These are phyloP conservation scores for Tagetes erecta DNA, from an alignment of 129 eudicot species.

Conservation along the genomic window DNA sequence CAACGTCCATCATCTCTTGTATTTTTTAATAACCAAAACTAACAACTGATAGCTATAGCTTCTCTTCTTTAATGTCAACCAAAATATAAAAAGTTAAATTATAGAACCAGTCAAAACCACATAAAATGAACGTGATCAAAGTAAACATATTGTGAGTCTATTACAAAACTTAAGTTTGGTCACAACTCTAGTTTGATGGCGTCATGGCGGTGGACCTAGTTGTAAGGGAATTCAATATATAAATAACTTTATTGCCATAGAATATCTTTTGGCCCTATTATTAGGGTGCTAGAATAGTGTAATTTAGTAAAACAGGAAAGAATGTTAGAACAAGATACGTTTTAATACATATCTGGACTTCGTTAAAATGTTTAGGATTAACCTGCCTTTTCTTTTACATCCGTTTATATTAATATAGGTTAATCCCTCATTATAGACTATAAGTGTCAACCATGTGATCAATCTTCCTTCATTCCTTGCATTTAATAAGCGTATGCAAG, in stretches of 20 bases:
- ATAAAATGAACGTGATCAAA: too few relatives aligned
- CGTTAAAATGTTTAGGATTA: neutral
- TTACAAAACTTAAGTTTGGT: too few relatives aligned
- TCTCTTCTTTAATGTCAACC: constrained; percentile 2
- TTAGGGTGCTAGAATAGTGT: too few relatives aligned
- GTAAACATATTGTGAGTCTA: too few relatives aligned
- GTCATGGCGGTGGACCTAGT: too few relatives aligned
- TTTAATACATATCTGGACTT: constrained; percentile 5
- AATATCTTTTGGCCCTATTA: too few relatives aligned
- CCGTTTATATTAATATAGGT: neutral
- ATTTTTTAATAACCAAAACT: neutral
- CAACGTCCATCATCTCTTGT: constrained; percentile 3
- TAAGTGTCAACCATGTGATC: neutral
- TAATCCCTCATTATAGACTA: neutral
- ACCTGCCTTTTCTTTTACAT: neutral
- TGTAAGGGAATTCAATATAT: too few relatives aligned
- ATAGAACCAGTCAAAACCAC: too few relatives aligned
- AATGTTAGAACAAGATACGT: neutral
- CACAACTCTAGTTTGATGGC: too few relatives aligned
- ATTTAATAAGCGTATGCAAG: neutral
- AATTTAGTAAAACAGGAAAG: neutral
- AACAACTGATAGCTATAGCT: constrained; percentile 28
- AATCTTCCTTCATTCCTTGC: neutral
- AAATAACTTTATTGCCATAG: too few relatives aligned
- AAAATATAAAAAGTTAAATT: constrained; percentile 1